These are phyloP conservation scores for Biscogniauxia mediterranea DNA, from an alignment of 2,329 filamentous ascomycete genomes.

Conservation along the genomic window DNA sequence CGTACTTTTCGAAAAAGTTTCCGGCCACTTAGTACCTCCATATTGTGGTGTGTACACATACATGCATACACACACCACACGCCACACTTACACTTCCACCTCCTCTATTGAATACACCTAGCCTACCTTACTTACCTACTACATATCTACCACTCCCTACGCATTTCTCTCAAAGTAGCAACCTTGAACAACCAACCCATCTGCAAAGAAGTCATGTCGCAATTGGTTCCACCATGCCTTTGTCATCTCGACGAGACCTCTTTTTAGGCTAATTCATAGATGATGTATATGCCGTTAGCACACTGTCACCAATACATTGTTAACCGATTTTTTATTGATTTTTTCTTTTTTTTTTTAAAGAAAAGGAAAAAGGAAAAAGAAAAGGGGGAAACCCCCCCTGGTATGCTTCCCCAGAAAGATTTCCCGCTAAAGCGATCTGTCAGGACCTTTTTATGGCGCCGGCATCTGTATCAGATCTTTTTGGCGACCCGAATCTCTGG, in stretches of 20 bases:
- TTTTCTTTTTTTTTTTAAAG: no score
- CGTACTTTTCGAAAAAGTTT: no score
- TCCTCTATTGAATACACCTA: background rate
- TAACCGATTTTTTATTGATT: conserved; percentile 8
- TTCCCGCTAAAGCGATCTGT: conserved; percentile 36
- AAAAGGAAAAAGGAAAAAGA: conserved; percentile 4
- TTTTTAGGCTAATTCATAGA: background rate
- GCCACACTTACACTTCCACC: no score
- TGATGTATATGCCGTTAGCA: background rate
- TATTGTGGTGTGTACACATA: background rate
- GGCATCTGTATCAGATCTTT: conserved; percentile 29
- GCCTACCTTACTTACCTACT: conserved; percentile 3
- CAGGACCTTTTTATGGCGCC: conserved; percentile 34
- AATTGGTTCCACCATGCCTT: conserved; percentile 4
- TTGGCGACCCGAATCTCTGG: conserved; percentile 32
- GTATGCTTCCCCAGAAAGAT: conserved; percentile 36
- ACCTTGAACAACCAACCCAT: background rate
- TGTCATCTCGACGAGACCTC: background rate
- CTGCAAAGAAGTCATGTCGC: conserved; percentile 13
- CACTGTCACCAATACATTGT: background rate
- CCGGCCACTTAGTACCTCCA: background rate
- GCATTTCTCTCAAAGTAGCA: background rate
- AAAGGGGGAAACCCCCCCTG: conserved; percentile 6
- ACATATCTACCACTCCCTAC: background rate
- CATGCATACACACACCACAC: background rate